Percentiles rank a stretch among this genome's conserved stretches.
Evolutionary conservation across 164 flowering plant species (phyloP).

Genomic region (Stephania japonica): DNA sequence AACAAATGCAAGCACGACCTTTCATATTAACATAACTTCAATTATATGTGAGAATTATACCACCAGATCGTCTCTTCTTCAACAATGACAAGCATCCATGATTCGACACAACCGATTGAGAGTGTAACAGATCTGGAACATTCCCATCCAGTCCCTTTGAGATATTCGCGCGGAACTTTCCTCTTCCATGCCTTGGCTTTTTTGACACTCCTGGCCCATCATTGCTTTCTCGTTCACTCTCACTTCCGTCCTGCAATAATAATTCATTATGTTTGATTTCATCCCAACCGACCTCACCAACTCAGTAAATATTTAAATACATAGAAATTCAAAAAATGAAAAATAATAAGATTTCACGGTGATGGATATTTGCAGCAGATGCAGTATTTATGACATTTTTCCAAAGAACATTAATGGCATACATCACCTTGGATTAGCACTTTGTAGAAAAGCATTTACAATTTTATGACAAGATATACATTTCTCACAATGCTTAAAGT

Average conservation of each 20-base stretch:
- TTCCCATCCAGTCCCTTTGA: constrained; percentile 37
- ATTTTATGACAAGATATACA: background rate
- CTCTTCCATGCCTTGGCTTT: constrained; percentile 58
- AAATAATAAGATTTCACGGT: background rate
- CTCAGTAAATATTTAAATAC: background rate
- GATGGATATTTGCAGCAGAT: background rate
- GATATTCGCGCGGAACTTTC: constrained; percentile 29
- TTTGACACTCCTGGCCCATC: constrained; percentile 44
- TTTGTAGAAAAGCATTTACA: background rate
- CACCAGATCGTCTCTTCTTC: constrained; percentile 61
- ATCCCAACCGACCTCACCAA: background rate
- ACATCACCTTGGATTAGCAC: too few relatives aligned
- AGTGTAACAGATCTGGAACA: constrained; percentile 31
- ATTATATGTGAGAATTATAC: constrained; percentile 29
- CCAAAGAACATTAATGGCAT: too few relatives aligned
- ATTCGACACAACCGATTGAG: constrained; percentile 37
- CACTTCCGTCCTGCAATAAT: constrained; percentile 64
- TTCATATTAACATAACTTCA: background rate
- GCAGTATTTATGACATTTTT: background rate
- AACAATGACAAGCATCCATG: constrained; percentile 61
- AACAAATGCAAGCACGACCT: background rate
- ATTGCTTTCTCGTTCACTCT: constrained; percentile 72
- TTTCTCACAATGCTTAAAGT: background rate
- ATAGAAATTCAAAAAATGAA: background rate
- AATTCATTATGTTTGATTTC: constrained; percentile 9